phyloP scores from a whole-genome alignment of 2,329 filamentous ascomycete species.

The Talaromyces sp. region DNA sequence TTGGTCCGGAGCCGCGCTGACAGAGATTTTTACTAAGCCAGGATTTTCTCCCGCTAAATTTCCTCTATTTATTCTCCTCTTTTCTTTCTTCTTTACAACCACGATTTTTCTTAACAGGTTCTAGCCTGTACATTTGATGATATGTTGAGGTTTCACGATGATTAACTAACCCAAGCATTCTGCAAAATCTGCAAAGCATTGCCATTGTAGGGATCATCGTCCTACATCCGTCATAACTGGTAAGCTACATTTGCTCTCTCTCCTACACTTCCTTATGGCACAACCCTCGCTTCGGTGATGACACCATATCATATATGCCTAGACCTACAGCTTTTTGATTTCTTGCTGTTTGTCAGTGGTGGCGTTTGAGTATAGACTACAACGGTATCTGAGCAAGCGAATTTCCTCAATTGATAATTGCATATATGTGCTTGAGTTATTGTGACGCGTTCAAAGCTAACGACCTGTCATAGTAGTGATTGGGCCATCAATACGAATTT shows the following conservation, averaged over 20 bases:
- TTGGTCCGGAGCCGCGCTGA: slow-evolving; percentile 6
- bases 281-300: slow-evolving; percentile 41
- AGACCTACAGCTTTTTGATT: slow-evolving; percentile 51
- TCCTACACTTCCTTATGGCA: slow-evolving; percentile 14
- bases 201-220: slow-evolving; percentile 3
- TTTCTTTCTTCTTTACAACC: background rate
- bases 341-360: slow-evolving; percentile 51
- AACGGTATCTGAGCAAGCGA: slow-evolving; percentile 84
- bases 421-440: background rate
- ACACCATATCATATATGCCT: slow-evolving; percentile 39
- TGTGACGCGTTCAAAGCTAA: background rate
- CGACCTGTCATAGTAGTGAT: slow-evolving; percentile 1
- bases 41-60: slow-evolving; percentile 20
- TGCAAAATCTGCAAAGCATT: background rate
- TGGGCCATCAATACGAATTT: slow-evolving; percentile 27
- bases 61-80: background rate
- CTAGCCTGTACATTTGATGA: background rate
- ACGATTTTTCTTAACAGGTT: background rate
- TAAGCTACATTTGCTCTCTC: slow-evolving; percentile 23
- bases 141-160: background rate
- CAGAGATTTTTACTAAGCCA: slow-evolving; percentile 2
- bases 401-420: background rate
- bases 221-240: slow-evolving; percentile 14
- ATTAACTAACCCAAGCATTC: background rate
- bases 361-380: slow-evolving; percentile 74